Evolutionary conservation across 2,329 filamentous ascomycete species (phyloP).

Genomic region (Xylaria hypoxylon): DNA sequence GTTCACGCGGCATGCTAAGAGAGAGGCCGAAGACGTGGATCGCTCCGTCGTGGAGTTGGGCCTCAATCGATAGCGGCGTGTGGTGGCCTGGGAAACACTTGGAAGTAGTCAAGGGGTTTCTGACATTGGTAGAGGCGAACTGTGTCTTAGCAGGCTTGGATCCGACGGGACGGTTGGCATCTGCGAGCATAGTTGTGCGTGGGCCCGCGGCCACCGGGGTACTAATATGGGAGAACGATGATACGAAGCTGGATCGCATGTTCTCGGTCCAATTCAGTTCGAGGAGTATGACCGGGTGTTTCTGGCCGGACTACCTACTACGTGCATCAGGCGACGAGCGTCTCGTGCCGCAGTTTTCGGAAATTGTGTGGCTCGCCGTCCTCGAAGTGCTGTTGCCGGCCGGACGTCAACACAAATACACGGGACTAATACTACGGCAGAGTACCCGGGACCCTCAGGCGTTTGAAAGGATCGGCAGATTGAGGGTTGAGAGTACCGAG

Average conservation of each 20-base stretch:
- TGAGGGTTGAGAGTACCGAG: background rate
- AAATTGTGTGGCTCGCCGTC: background rate
- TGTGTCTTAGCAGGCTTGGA: conserved; percentile 1
- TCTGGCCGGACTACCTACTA: background rate
- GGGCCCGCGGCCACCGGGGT: background rate
- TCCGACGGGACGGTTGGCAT: conserved; percentile 4
- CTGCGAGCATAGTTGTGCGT: conserved; percentile 4
- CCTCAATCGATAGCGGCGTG: background rate
- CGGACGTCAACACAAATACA: background rate
- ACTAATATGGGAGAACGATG: background rate
- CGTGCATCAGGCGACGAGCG: background rate
- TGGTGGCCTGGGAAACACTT: background rate
- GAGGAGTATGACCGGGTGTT: background rate
- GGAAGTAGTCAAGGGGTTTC: background rate
- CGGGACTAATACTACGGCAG: background rate
- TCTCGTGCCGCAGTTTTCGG: background rate
- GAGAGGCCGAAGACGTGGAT: background rate
- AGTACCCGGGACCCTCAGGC: background rate
- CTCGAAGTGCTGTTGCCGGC: background rate
- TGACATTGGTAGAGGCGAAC: background rate
- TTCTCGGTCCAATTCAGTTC: conserved; percentile 6
- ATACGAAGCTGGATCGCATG: background rate
- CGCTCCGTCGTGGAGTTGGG: conserved; percentile 15
- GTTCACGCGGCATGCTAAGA: background rate
- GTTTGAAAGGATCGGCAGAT: background rate